Base-by-base conservation (phyloP, 257 asterid species). In the Solanum virginianum region DNA sequence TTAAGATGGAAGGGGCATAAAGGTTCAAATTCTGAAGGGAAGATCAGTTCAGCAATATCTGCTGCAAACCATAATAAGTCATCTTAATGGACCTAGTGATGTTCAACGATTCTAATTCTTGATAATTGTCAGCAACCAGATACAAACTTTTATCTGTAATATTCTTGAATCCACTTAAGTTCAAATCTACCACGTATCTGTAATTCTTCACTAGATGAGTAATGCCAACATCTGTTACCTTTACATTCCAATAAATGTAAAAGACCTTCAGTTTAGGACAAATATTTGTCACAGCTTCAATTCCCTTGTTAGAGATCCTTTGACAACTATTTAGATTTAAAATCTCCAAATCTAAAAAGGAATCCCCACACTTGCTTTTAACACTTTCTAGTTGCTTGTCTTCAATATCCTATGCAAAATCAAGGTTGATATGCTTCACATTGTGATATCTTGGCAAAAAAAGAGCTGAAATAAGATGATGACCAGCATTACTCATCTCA, bases 91-190 rank as follows among this genome's bases (percentile, higher is more conserved):
- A 93, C 99, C 98, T 93, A 49, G 99, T 96, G 83, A 96, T 82
- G 91, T 96, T 92, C 92, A 96, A 85, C 47, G 84, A 84, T 90
- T 92, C 94, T 92, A 95, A 87, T 47, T 89, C 93, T 87, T 29
- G 89, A 92, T 91, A 95, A 83, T 86, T 91, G 84, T 92, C 92
- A 60, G 98, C 91, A 91, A 95, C 90, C 86, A 93, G 83, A 85
- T 85, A 89, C 89, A 94, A 86, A 86, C 95, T 85, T 84, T 90
- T 89, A 88, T 96, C 98, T 13, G 97, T 93, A 89, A 95, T 80
- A 83, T 91, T 93, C 98, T 94, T 96, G 85, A 98, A 96, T 85
- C 98, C 98, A 79, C 98, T 95, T 86, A 96, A 90, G 91, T 96
- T 96, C 90, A 96, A 90, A 88, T 96, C 95, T 79, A 87, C 88